A percentile compares a stretch with the other conserved stretches of the same genome.
phyloP scores from a whole-genome alignment of 176 grass and related monocot genomes.

The Canna indica region DNA sequence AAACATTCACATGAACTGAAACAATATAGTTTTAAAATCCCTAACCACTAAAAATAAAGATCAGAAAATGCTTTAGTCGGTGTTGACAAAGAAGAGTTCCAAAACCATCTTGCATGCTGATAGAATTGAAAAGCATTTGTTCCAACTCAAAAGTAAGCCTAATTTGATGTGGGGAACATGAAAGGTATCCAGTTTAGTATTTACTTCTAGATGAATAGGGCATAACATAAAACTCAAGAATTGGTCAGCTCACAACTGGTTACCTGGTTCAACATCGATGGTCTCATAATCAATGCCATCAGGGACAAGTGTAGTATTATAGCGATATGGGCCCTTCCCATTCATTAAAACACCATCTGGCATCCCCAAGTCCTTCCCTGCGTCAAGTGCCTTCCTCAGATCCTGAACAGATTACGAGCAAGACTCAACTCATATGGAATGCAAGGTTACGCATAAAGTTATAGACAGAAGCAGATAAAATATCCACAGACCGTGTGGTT shows the following conservation, averaged over 20 bases:
- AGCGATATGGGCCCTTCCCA: constrained; percentile 26
- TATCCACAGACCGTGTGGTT: constrained; percentile 14
- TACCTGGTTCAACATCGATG: constrained; percentile 23
- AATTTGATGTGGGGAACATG: background rate
- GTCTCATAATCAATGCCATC: constrained; percentile 20
- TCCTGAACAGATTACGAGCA: background rate
- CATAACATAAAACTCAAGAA: background rate
- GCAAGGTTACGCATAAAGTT: background rate
- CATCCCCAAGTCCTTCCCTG: constrained; percentile 17
- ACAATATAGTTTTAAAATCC: too few species aligned
- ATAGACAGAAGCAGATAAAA: background rate
- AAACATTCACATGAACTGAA: too few species aligned
- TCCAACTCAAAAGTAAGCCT: too few species aligned
- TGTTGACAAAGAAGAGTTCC: too few species aligned
- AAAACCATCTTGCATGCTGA: too few species aligned
- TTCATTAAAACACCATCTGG: constrained; percentile 26
- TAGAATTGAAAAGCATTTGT: too few species aligned
- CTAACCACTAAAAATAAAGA: too few species aligned
- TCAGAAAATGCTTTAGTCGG: too few species aligned
- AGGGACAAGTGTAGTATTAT: constrained; percentile 21
- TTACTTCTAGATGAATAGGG: background rate
- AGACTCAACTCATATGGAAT: background rate
- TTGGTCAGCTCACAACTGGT: background rate
- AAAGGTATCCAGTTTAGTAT: background rate
- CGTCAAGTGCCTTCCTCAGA: constrained; percentile 17